Base-by-base conservation (phyloP, 2,329 filamentous ascomycete genomes). In the Cladosporium sp. region DNA sequence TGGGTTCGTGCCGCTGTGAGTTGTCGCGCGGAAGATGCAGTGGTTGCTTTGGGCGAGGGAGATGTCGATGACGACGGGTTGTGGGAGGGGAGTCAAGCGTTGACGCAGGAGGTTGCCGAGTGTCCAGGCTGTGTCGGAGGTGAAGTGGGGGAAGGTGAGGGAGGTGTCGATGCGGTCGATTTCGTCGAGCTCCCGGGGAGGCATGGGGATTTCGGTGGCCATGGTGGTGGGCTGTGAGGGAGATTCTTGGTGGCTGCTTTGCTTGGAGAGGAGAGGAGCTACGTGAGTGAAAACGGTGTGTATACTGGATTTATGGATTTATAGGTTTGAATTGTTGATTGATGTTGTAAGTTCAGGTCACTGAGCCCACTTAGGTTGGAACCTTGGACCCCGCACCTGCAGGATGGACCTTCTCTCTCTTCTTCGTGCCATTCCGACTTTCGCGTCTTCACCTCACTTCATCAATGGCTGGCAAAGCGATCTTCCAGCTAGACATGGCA, bases 11-110 rank as follows among this genome's bases (percentile, higher is more conserved):
- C 89, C 89, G 0, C 83, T 75, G 40, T 88, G 83, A 0, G 86
- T 88, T 3, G 83, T 84, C 59, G 80, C 78, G 70, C 92, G 88
- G 78, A 91, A 93, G 19, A 93, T 74, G 51, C 68, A 71, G 64
- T 73, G 71, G 15, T 74, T 72, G 54, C 61, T 66, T 67, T 83
- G 81, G 59, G 84, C 77, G n/a, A 86, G 79, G 34, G 81, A 76
- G 72, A 90, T 88, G 68, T 84, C 83, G 67, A 90, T 83, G 36
- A 89, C 75, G 20, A 80, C 79, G 0, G 86, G 80, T 47, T 80
- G 79, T 7, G 79, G 67, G 59, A 84, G 78, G 5, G 80, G 77
- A 30, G 82, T 74, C 7, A 89, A 82, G n/a, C 85, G 81, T 39
- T 80, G 82, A 66, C 86, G 83, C 25, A 90, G 80, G 19, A 85